Base-by-base conservation (phyloP, 345 rosid genomes). In the Arabidopsis arenosa region DNA sequence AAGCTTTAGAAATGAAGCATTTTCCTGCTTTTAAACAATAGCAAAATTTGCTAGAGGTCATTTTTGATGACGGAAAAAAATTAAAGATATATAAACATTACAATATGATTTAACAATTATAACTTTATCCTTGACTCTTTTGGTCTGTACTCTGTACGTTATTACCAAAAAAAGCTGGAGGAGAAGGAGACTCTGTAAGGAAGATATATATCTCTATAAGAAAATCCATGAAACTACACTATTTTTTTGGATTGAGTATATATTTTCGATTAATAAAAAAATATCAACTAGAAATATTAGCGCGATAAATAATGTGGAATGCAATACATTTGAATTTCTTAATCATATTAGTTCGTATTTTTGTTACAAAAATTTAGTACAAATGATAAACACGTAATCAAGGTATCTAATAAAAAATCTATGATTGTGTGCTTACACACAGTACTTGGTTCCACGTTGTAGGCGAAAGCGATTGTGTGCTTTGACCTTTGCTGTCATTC, bases 381-480 rank as follows among this genome's bases (percentile, higher is more conserved):
- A 41, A 15, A 28, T 10, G 26, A 26, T 5, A 63, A 54, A 26
- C 5, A 66, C 62, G 54, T 58, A 60, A 57, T 5, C 6, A 68
- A 51, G 12, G 5, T 30, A 52, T 32, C 5, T 6, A 35, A 21
- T 60, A 71, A 52, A 75, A 36, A 56, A 57, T 4, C 32, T 8
- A 8, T 48, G 79, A 75, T 23, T 23, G 26, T 23, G 26, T 23
- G 17, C 51, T 67, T 17, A 39, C 13, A 39, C 13, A 63, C 7
- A 56, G 32, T 59, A 75, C 70, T 68, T 52, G 75, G 63, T 68
- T 76, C 63, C 79, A 76, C 79, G 79, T 76, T 68, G 11, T 51
- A 30, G 68, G 44, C 26, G 61, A 63, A 49, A 77, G 70, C 52
- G 66, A 70, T 63, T 17, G 66, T 63, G 58, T 54, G 58, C 76